Evolutionary conservation across 192 early-diverging fungal species (phyloP).

Genomic region (Mortierella antarctica): DNA sequence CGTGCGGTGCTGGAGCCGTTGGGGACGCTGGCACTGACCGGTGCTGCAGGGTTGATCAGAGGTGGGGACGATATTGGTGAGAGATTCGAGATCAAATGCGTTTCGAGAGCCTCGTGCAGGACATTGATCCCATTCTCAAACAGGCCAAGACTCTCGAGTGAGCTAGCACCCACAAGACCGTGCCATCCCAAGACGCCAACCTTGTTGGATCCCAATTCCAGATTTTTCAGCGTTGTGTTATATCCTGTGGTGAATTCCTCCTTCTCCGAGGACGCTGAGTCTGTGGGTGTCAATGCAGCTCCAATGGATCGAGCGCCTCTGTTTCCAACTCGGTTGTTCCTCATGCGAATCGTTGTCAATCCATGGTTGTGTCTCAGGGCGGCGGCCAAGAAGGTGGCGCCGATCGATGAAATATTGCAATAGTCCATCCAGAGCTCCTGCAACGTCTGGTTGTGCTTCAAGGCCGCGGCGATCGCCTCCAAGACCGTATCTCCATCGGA

Average conservation of each 20-base stretch:
- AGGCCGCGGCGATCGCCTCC: constrained; percentile 22
- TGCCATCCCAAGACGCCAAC: constrained; percentile 54
- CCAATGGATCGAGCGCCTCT: constrained; percentile 49
- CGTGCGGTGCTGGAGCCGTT: constrained; percentile 6
- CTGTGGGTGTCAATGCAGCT: constrained; percentile 11
- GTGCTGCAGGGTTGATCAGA: neutral
- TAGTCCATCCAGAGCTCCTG: constrained; percentile 57
- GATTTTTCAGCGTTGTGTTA: constrained; percentile 26
- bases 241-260: neutral
- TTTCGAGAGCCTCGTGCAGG: constrained; percentile 36
- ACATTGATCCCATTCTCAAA: constrained; percentile 56
- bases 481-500: constrained; percentile 56
- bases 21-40: neutral
- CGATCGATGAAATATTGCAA: constrained; percentile 54
- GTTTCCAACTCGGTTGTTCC: constrained; percentile 59
- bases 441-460: constrained; percentile 37
- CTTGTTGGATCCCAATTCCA: constrained; percentile 60
- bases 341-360: constrained; percentile 47
- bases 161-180: constrained; percentile 47
- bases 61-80: neutral
- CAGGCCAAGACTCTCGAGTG: constrained; percentile 54
- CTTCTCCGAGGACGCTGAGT: neutral
- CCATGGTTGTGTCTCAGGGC: constrained; percentile 33
- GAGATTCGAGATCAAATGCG: constrained; percentile 12
- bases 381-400: constrained; percentile 26